Base-by-base conservation (phyloP, 306 rosid genomes). In the Sindora glabra region DNA sequence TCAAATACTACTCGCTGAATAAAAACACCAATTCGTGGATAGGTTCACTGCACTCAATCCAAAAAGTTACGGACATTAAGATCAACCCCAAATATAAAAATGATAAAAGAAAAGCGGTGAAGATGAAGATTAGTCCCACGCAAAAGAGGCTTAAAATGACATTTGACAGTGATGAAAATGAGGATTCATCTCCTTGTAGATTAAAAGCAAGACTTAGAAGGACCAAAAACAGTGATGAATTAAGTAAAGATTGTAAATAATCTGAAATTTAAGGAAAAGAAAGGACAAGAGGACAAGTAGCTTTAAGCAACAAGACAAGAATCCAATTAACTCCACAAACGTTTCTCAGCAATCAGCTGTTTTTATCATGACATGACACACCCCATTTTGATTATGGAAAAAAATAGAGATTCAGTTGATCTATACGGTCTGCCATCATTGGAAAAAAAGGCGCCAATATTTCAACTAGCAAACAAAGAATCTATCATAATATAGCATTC, bases 371-470 rank as follows among this genome's bases (percentile, higher is more conserved):
- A 3, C 3, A 27, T 27, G 3, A 3, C 5, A 27, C 8, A 29
- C 8, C 8, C 5, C 34, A 29, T 29, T 29, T 1, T 29, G 0
- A n/a, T 32, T 33, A 14, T 6, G 38, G 25, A 25, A 12, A 10
- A 1, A 40, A 52, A 23, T 39, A 13, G 5, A 18, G 36, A 56
- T 68, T 41, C 39, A 15, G 58, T 56, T 56, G 40, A 25, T 63
- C 48, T 63, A 29, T 8, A 26, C 58, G 67, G 67, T 49, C 72
- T 65, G 77, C 77, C 77, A 57, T 56, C 5, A 48, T 59, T 48
- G 24, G 40, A 34, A 64, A 72, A 57, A 59, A 42, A 16, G 22
- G n/a, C 24, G 56, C 64, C 7, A 49, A 19, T 15, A 36, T 44
- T 18, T 62, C 5, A 23, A 4, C 5, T 42, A 18, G 30, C 21